phyloP scores from a whole-genome alignment of 176 grass and related monocot genomes.

The Leersia perrieri region DNA sequence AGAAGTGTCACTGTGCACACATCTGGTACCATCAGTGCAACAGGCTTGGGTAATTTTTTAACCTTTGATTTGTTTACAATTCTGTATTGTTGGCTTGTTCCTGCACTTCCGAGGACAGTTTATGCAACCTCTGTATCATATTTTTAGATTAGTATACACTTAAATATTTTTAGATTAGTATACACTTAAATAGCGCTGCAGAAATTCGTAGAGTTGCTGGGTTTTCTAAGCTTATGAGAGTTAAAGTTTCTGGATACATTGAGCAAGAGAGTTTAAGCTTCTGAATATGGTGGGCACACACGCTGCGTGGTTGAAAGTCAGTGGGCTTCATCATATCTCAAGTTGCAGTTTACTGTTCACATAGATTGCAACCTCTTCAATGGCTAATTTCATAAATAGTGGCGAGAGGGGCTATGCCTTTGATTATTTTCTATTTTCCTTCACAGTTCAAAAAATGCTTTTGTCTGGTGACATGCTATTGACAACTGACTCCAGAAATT shows the following conservation, averaged over 20 bases:
- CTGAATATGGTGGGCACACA: background rate
- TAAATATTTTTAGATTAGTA: background rate
- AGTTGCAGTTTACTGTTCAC: slow-evolving; percentile 14
- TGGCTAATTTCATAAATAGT: slow-evolving; percentile 4
- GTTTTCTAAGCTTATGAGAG: background rate
- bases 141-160: background rate
- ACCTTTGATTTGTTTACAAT: slow-evolving; percentile 23
- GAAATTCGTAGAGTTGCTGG: slow-evolving; percentile 12
- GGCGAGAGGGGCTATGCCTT: background rate
- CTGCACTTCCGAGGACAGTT: background rate
- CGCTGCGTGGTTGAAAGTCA: background rate
- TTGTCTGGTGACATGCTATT: background rate
- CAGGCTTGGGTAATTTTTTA: slow-evolving; percentile 67
- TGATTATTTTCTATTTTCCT: slow-evolving; percentile 8
- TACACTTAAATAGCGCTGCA: background rate
- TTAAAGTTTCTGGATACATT: too few species aligned
- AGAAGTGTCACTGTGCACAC: slow-evolving; percentile 74
- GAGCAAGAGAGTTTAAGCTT: slow-evolving; percentile 11
- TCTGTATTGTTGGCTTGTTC: slow-evolving; percentile 11
- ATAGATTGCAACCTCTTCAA: slow-evolving; percentile 9
- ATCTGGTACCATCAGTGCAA: slow-evolving; percentile 81
- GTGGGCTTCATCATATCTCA: background rate
- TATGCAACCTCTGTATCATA: background rate
- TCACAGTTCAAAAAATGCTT: background rate
- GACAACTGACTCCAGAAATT: background rate